A percentile compares a stretch with the other conserved stretches of the same genome.
These are phyloP conservation scores for Trichocomaceae sp. DNA, from an alignment of 2,329 filamentous ascomycete genomes.

Conservation along the genomic window DNA sequence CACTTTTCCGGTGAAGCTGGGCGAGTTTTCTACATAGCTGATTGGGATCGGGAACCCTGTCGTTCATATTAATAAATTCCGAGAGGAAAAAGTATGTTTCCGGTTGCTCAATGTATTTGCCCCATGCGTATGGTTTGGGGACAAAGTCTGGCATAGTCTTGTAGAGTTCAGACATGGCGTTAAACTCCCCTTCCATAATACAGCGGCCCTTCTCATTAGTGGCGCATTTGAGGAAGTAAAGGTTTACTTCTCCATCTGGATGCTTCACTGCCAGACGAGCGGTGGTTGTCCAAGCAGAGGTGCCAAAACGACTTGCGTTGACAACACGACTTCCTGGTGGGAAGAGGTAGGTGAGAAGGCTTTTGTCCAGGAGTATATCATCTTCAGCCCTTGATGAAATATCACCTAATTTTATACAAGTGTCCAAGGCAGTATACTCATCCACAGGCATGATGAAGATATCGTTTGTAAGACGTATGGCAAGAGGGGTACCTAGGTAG, in stretches of 20 bases:
- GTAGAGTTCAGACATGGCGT: slow-evolving; percentile 25
- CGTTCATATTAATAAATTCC: slow-evolving; percentile 26
- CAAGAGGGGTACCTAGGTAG: too few species aligned
- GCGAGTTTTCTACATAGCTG: slow-evolving; percentile 19
- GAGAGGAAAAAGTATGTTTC: slow-evolving; percentile 26
- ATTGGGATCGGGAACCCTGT: slow-evolving; percentile 20
- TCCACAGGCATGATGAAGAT: neutral
- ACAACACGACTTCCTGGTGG: slow-evolving; percentile 18
- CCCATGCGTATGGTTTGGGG: slow-evolving; percentile 25
- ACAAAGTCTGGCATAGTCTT: slow-evolving; percentile 22
- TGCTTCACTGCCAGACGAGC: slow-evolving; percentile 19
- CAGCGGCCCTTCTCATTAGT: slow-evolving; percentile 8
- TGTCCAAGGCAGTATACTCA: neutral
- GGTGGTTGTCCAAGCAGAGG: slow-evolving; percentile 26
- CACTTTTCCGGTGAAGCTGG: slow-evolving; percentile 22
- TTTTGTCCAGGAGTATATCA: neutral
- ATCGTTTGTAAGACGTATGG: too few species aligned
- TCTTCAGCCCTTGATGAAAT: neutral
- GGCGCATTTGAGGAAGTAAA: slow-evolving; percentile 25
- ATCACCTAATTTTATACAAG: neutral
- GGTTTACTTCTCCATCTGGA: slow-evolving; percentile 16
- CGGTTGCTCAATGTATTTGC: slow-evolving; percentile 15
- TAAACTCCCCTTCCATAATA: slow-evolving; percentile 28
- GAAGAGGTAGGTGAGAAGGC: neutral
- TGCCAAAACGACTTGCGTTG: slow-evolving; percentile 20